Evolutionary conservation across 306 rosid genomes (phyloP), one percentile per base, ranked within the genome.

Genomic region (Prunus fruticosa): DNA sequence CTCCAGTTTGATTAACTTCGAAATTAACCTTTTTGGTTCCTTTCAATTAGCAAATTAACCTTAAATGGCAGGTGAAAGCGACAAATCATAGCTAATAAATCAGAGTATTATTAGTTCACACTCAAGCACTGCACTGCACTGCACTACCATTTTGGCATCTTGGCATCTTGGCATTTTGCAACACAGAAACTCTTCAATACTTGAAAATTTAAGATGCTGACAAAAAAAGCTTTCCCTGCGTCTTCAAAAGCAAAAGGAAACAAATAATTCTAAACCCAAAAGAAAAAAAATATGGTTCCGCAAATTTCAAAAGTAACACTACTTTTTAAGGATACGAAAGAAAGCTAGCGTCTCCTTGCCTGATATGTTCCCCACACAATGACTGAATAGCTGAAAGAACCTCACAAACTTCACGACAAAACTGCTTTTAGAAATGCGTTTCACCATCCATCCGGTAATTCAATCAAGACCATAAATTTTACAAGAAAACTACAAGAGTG

Each of bases 261-360:
- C 27, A 60, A 23, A 58, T 58, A 58, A 23, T 60, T 60, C 3
- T 11, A 12, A 15, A 14, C 34, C 23, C 8, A 52, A 52, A 77
- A 63, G 28, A 64, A 54, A 56, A 56, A 77, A n/a, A 56, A 56
- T 51, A 11, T 11, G 53, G 71, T 74, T 82, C 82, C 74, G 63
- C 75, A 82, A 72, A 64, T 72, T 77, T 73, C 78, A 67, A 89
- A 91, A 89, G 92, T 72, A 27, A 49, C 19, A 22, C 51, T 61
- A 80, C 92, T 84, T 89, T 91, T 75, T 63, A 57, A 78, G 22
- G 88, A 82, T 78, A 73, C 58, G 56, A 67, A 82, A 74, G 78
- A 51, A 19, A 52, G 70, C 65, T 50, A 14, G 61, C 78, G 13
- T 30, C 58, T 74, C 62, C 61, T 77, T 77, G 81, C 41, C 41